Percentiles rank a stretch among this genome's conserved stretches.
Evolutionary conservation across 2,329 filamentous ascomycete species (phyloP).

Genomic region (Fusarium euwallaceae): DNA sequence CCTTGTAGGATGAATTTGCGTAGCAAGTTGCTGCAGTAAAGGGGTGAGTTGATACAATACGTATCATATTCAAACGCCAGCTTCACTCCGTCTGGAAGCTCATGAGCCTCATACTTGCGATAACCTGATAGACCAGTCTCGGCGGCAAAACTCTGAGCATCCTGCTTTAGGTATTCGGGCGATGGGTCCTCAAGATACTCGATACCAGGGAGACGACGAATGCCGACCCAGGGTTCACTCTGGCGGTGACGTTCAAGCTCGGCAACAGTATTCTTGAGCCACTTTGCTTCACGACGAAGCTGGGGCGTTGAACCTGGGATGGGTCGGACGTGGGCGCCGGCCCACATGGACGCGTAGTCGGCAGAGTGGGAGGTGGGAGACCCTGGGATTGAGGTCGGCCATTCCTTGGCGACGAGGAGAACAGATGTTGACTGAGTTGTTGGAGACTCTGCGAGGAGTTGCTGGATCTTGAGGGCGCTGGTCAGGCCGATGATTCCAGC

Average conservation of each 20-base stretch:
- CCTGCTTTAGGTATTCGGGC: conserved; percentile 53
- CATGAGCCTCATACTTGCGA: conserved; percentile 46
- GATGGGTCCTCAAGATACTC: conserved; percentile 65
- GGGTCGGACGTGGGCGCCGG: conserved; percentile 68
- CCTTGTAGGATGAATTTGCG: conserved; percentile 50
- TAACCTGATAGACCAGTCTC: conserved; percentile 49
- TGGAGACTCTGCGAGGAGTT: conserved; percentile 20
- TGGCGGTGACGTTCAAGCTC: conserved; percentile 43
- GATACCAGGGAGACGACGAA: conserved; percentile 63
- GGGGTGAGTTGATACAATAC: conserved; percentile 67
- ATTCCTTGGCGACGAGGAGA: conserved; percentile 51
- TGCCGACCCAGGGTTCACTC: conserved; percentile 54
- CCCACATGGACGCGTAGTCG: conserved; percentile 70
- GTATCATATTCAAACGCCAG: conserved; percentile 66
- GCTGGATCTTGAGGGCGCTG: conserved; percentile 60
- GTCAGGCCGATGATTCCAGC: conserved; percentile 68
- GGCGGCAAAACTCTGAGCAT: conserved; percentile 40
- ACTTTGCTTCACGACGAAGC: conserved; percentile 49
- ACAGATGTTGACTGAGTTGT: conserved; percentile 24
- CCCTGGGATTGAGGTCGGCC: conserved; percentile 52
- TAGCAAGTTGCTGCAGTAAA: conserved; percentile 60
- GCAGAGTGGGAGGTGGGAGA: conserved; percentile 47
- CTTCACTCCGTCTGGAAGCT: conserved; percentile 58
- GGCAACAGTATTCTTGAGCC: conserved; percentile 47
- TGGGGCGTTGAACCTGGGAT: conserved; percentile 56